Base-by-base conservation (phyloP, 2,329 filamentous ascomycete species). In the Fusarium burgessii region DNA sequence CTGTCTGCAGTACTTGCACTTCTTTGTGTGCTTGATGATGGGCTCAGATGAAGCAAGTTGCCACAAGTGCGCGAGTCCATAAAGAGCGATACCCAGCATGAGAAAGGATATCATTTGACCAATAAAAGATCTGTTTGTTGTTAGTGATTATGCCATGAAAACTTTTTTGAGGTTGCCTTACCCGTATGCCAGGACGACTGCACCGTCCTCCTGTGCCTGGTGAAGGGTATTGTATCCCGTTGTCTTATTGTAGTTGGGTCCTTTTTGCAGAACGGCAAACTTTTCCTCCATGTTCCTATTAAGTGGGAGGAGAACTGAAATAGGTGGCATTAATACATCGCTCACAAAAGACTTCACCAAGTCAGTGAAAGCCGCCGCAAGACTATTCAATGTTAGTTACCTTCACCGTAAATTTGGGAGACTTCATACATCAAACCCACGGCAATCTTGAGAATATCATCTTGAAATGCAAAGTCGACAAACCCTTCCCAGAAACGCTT, bases 401-500 rank as follows among this genome's bases (percentile, higher is more conserved):
- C 49, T 14, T 41, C 57, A 54, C 27, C 25, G 18, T 15, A 10
- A 15, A 6, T 32, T 41, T 35, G 11, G 12, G n/a, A 15, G 23
- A 43, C 80, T 84, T 78, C 64, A 20, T 77, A 92, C 91, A 94
- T 93, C 70, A 93, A 82, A 72, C 91, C 92, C 73, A 93, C 90
- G 18, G 92, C 92, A 64, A 94, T 91, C 78, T 93, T 90, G 29
- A 94, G 85, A 50, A 93, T 91, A 73, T 93, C 93, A 62, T 92
- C 91, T 70, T 91, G 88, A 58, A 93, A 87, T 1, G 91, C 91
- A 79, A 93, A 94, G 77, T 93, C 91, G 72, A 90, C 78, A 77
- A 93, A 93, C 41, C 89, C 90, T 36, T 87, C 82, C 83, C 88
- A 90, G 61, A 88, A 81, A 64, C 84, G 83, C 68, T 83, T 81